Base-by-base conservation (phyloP, 192 early-diverging fungal species). In the Dissophora ornata region DNA sequence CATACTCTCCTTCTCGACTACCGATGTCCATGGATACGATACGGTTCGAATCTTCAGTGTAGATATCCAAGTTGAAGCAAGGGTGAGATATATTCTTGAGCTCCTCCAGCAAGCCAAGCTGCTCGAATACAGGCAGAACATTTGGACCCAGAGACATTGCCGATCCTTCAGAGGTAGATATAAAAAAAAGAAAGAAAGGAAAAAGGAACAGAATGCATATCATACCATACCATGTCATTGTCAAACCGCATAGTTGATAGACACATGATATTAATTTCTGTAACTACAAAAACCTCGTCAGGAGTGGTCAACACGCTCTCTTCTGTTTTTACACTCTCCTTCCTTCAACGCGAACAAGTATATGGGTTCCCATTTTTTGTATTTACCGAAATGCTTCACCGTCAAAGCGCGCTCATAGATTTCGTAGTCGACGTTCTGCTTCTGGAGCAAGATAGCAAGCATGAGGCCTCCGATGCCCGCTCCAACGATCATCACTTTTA, bases 101-200 rank as follows among this genome's bases (percentile, higher is more conserved):
- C 10, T 71, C 69, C 1, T 71, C 69, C 32, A 51, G 12, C 32
- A 71, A 24, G 6, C 61, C 69, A 5, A 71, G 29, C 29, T 71
- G 69, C 47, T 71, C 69, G 18, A 71, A 71, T 0, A 63, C 54
- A 44, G 69, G 54, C 6, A 71, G 28, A 5, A 57, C 51, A 25
- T 71, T 71, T 18, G 60, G 16, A 11, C 47, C 47, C 3, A 62
- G 16, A 2, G 15, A n/a, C 60, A 62, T 62, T 7, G 18, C 60
- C 24, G 60, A 30, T 15, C 60, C 60, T n/a, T n/a, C n/a, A n/a
- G n/a, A n/a, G n/a, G n/a, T 62, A 33, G 33, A 15, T 21, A 53
- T 21, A 47, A 30, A n/a, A 65, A 32, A 33, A 45, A 44, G 3
- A 15, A 25, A n/a, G 24, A 24, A 29, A 2, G 40, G 15, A 38